Evolutionary conservation across 306 rosid genomes (phyloP).

Genomic region (Castanopsis chinensis): DNA sequence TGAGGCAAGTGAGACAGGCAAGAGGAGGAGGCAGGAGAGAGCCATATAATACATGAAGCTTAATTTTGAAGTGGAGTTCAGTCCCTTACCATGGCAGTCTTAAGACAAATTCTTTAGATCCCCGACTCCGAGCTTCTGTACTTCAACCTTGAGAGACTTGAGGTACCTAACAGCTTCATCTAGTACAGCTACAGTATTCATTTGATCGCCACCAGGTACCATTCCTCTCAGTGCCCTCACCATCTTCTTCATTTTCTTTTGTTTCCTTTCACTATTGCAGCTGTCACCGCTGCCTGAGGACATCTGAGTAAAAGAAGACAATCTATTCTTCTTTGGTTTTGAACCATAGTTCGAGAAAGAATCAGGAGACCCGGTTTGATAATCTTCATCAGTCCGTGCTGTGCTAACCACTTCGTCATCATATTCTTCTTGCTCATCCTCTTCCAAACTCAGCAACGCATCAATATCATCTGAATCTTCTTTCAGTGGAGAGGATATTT

Average conservation of each 20-base stretch:
- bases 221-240: constrained; percentile 67
- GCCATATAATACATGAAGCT: neutral
- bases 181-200: constrained; percentile 63
- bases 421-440: constrained; percentile 55
- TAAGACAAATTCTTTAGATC: constrained; percentile 25
- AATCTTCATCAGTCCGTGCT: constrained; percentile 64
- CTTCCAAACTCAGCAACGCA: constrained; percentile 88
- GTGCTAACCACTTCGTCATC: constrained; percentile 92
- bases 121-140: constrained; percentile 63
- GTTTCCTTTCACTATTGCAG: constrained; percentile 50
- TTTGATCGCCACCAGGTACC: constrained; percentile 78
- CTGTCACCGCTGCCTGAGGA: constrained; percentile 39
- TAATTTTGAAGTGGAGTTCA: neutral
- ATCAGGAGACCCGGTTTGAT: constrained; percentile 52
- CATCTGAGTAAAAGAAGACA: constrained; percentile 34
- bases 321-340: constrained; percentile 51
- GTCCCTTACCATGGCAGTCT: neutral
- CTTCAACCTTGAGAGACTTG: constrained; percentile 88
- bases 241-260: constrained; percentile 75
- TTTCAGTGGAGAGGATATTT: constrained; percentile 53
- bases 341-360: constrained; percentile 64
- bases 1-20: neutral
- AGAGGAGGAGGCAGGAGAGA: constrained; percentile 1
- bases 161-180: constrained; percentile 92
- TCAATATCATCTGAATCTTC: constrained; percentile 82